phyloP scores from a whole-genome alignment of 257 asterid species.

The Striga asiatica region DNA sequence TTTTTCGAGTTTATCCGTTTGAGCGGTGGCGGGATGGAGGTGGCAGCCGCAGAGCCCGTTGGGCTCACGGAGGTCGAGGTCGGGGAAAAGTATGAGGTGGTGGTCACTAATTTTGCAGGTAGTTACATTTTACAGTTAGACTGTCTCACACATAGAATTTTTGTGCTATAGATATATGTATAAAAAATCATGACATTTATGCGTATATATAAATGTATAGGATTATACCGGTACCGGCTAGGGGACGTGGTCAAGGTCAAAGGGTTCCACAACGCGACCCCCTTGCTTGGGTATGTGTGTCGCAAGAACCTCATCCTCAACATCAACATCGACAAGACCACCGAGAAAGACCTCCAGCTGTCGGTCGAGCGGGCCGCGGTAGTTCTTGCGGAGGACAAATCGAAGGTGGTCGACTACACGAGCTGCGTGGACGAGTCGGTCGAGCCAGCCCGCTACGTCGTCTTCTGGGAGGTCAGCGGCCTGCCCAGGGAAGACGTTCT shows the following conservation, averaged over 20 bases:
- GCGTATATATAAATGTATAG: too few relatives aligned
- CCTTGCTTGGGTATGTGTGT: conserved; percentile 77
- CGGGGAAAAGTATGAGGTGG: conserved; percentile 73
- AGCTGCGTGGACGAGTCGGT: conserved; percentile 49
- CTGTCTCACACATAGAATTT: too few relatives aligned
- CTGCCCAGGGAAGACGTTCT: conserved; percentile 42
- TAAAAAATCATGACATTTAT: too few relatives aligned
- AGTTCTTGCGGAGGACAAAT: conserved; percentile 41
- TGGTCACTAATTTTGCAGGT: conserved; percentile 84
- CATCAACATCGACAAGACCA: conserved; percentile 88
- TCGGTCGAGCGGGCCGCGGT: conserved; percentile 68
- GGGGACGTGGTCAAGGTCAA: conserved; percentile 82
- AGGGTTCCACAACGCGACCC: conserved; percentile 83
- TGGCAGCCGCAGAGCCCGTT: conserved; percentile 36
- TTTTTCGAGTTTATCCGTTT: conserved; percentile 81
- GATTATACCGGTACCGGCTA: conserved; percentile 74
- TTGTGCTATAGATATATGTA: too few relatives aligned
- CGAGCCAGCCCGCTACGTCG: conserved; percentile 67
- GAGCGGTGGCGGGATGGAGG: conserved; percentile 15
- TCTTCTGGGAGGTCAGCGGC: conserved; percentile 80
- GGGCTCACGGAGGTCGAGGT: conserved; percentile 62
- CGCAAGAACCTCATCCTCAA: conserved; percentile 74
- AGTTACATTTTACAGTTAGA: too few relatives aligned
- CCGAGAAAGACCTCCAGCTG: conserved; percentile 79
- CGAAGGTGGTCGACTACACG: conserved; percentile 79